phyloP scores from a whole-genome alignment of 2,329 filamentous ascomycete genomes.

The Colletotrichum caudatum region DNA sequence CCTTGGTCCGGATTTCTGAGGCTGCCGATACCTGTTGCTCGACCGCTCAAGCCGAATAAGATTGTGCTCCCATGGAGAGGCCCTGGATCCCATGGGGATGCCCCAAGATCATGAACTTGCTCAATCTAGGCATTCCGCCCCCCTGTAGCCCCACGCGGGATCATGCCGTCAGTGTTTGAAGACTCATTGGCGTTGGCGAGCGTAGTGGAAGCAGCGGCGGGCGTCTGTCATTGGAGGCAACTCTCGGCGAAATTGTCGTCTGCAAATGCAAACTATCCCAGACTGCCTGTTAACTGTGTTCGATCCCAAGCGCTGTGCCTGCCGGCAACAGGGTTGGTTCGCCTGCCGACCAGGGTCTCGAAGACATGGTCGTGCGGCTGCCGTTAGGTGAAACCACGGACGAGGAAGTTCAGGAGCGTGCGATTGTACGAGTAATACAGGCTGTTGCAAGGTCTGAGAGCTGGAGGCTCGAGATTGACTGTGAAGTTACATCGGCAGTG shows the following conservation, averaged over 20 bases:
- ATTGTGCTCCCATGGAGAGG: background rate
- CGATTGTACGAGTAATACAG: background rate
- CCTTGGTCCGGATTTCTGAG: slow-evolving; percentile 29
- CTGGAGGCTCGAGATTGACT: slow-evolving; percentile 5
- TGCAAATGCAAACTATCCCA: slow-evolving; percentile 12
- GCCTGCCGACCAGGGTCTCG: background rate
- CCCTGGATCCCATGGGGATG: slow-evolving; percentile 12
- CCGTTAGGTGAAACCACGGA: slow-evolving; percentile 24
- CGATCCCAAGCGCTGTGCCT: slow-evolving; percentile 2
- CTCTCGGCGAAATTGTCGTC: slow-evolving; percentile 29
- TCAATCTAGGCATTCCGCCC: slow-evolving; percentile 20
- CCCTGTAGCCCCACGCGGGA: slow-evolving; percentile 23
- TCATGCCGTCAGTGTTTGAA: slow-evolving; percentile 25
- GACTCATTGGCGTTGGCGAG: slow-evolving; percentile 12
- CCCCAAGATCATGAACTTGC: slow-evolving; percentile 18
- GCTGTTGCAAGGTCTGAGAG: slow-evolving; percentile 13
- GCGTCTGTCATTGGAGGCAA: slow-evolving; percentile 16
- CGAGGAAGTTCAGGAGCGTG: slow-evolving; percentile 1
- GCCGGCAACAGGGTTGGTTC: background rate
- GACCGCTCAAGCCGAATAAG: slow-evolving; percentile 2
- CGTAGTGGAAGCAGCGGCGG: slow-evolving; percentile 21
- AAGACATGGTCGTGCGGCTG: background rate
- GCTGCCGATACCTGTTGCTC: slow-evolving; percentile 11
- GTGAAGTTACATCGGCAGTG: slow-evolving; percentile 15
- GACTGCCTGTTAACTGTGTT: background rate